Evolutionary conservation across 2,329 filamentous ascomycete species (phyloP), one percentile per base, ranked within the genome.

Genomic region (Tolypocladium tropicale): DNA sequence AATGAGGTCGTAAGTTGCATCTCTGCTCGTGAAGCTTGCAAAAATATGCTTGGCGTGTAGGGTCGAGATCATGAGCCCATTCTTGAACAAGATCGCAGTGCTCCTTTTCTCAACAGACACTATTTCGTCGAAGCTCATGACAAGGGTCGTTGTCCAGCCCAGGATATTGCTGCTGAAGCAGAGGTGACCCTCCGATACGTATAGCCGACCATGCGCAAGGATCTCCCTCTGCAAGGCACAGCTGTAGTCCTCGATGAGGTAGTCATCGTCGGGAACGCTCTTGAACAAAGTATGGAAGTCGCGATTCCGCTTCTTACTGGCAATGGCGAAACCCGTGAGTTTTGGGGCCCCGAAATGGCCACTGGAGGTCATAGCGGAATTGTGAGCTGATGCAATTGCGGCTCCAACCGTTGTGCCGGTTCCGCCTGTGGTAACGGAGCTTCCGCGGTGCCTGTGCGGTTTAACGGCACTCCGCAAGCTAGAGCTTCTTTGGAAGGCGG

Each of bases 131-230:
- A 99, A 99, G 70, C 91, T 95, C 76, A 99, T 96, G 54, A 99
- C 93, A 46, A 99, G 77, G 1, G 94, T 99, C 0, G 94, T 99
- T 25, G 95, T 89, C 94, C 94, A 99, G 55, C 94, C 94, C 51
- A 99, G 82, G 62, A 99, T 99, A 68, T 99, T 99, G 76, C 94
- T 97, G 66, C 92, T 96, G 73, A 99, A 99, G 76, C 94, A 99
- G 51, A 99, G 84, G 68, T 99, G 93, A 12, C 93, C 92, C 73
- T 99, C 94, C 0, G 94, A 97, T 46, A 99, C 90, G 67, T 99
- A 99, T 16, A 99, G 80, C 43, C 94, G 83, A 6, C 94, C 94
- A 63, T 96, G 94, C 7, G 95, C 84, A 37, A 99, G 81, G 58
- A 99, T 99, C 68, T 99, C 95, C 62, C 92, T 85, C 71, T 99